Percentiles rank a stretch among this genome's conserved stretches.
phyloP scores from a whole-genome alignment of 225 moss, liverwort and hornwort genomes.

The Sphagnum tenellum region DNA sequence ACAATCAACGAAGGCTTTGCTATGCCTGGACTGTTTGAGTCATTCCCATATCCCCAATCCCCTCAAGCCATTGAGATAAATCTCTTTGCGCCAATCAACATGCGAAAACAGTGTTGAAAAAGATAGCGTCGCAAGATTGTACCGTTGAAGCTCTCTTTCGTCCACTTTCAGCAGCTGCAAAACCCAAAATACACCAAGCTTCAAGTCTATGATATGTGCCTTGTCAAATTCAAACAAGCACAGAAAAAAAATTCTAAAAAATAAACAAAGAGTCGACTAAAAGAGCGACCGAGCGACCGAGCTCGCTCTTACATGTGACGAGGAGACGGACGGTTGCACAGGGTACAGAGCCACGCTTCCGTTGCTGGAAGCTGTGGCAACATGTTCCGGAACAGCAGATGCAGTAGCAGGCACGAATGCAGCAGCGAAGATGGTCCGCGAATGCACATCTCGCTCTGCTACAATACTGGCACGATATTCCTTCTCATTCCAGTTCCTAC shows the following conservation, averaged over 20 bases:
- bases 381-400: conserved; percentile 19
- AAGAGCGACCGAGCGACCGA: not conserved
- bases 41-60: not conserved
- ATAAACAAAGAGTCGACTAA: too few species aligned
- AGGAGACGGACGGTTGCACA: conserved; percentile 15
- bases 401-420: conserved; percentile 21
- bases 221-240: too few species aligned
- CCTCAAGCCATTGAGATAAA: too few species aligned
- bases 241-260: too few species aligned
- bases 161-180: too few species aligned
- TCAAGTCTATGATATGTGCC: too few species aligned
- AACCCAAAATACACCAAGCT: too few species aligned
- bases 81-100: too few species aligned
- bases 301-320: not conserved
- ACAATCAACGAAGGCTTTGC: conserved; percentile 21
- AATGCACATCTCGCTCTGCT: conserved; percentile 20
- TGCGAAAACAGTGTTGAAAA: too few species aligned
- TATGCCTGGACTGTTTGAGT: conserved; percentile 17
- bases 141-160: too few species aligned
- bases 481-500: conserved; percentile 38
- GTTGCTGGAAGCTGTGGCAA: conserved; percentile 41
- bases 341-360: conserved; percentile 38
- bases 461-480: conserved; percentile 29
- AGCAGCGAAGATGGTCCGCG: conserved; percentile 29
- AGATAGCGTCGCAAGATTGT: too few species aligned